Conservation (phyloP, 2,329 filamentous ascomycete species). For the Alternaria panax region DNA sequence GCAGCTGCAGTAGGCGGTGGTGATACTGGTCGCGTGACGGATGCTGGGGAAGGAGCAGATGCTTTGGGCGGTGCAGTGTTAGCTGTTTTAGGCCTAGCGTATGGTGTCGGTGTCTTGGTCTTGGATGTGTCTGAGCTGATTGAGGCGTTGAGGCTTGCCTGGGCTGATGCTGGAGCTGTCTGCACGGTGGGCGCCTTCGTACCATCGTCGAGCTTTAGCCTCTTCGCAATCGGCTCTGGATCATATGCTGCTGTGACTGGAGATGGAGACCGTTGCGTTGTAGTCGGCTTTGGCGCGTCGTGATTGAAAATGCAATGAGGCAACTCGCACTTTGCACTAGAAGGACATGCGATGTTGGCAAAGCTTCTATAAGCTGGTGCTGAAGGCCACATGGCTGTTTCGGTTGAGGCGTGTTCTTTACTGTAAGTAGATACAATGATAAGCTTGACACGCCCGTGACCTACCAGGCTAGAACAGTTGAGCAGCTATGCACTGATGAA, state of each 20-base stretch:
- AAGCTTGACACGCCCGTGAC: constrained; percentile 11
- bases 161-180: not conserved
- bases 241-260: constrained; percentile 4
- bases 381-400: constrained; percentile 41
- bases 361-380: constrained; percentile 36
- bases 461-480: constrained; percentile 13
- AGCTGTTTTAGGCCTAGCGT: constrained; percentile 9
- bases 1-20: constrained; percentile 35
- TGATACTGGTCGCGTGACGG: constrained; percentile 41
- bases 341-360: constrained; percentile 56
- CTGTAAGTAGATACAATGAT: constrained; percentile 17
- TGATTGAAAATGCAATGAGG: constrained; percentile 68
- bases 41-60: constrained; percentile 23
- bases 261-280: constrained; percentile 2
- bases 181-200: constrained; percentile 14
- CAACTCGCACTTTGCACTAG: constrained; percentile 58
- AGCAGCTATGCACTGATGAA: not conserved
- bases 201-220: constrained; percentile 39
- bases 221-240: constrained; percentile 35
- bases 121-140: constrained; percentile 35
- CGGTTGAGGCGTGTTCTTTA: constrained; percentile 1
- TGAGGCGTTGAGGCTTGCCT: constrained; percentile 28
- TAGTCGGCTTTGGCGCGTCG: constrained; percentile 34
- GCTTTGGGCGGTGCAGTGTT: constrained; percentile 7
- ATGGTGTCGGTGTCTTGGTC: constrained; percentile 13